A percentile compares a stretch with the other conserved stretches of the same genome.
These are phyloP conservation scores for Pleurotus citrinopileatus DNA, from an alignment of 768 basidiomycete species.

Conservation along the genomic window DNA sequence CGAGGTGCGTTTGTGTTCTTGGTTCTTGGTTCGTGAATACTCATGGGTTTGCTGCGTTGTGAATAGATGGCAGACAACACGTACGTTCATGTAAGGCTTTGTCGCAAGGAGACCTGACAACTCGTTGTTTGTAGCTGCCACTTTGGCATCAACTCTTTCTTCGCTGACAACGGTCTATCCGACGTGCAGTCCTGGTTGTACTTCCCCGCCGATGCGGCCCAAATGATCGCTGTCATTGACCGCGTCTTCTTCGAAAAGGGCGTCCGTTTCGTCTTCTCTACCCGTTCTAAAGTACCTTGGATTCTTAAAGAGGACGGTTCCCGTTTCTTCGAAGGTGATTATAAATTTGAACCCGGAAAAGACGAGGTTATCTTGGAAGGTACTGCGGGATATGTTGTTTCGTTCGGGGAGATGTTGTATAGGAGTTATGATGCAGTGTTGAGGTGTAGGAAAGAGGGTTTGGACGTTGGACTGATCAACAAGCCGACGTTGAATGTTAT, in stretches of 20 bases:
- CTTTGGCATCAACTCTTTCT: slow-evolving; percentile 82
- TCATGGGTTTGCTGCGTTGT: background rate
- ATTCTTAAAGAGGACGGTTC: slow-evolving; percentile 76
- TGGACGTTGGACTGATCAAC: slow-evolving; percentile 85
- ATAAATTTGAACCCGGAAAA: slow-evolving; percentile 81
- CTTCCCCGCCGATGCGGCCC: slow-evolving; percentile 82
- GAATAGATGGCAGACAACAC: slow-evolving; percentile 44
- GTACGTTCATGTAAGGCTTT: slow-evolving; percentile 34
- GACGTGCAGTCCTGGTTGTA: slow-evolving; percentile 80
- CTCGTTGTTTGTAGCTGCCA: slow-evolving; percentile 31
- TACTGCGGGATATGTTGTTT: slow-evolving; percentile 76
- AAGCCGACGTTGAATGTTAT: slow-evolving; percentile 82
- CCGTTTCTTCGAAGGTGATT: slow-evolving; percentile 64
- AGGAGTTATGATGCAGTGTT: slow-evolving; percentile 82
- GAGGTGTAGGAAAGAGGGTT: slow-evolving; percentile 63
- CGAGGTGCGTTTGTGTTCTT: slow-evolving; percentile 38
- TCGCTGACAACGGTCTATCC: slow-evolving; percentile 83
- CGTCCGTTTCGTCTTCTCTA: slow-evolving; percentile 84
- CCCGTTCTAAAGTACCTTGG: slow-evolving; percentile 86
- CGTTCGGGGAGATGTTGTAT: slow-evolving; percentile 87
- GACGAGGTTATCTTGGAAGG: slow-evolving; percentile 82
- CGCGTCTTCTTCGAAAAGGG: slow-evolving; percentile 83
- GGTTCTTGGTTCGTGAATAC: background rate
- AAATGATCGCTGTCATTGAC: slow-evolving; percentile 77
- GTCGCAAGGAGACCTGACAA: background rate